Evolutionary conservation across 192 early-diverging fungal species (phyloP).

Genomic region (Mortierella claussenii): DNA sequence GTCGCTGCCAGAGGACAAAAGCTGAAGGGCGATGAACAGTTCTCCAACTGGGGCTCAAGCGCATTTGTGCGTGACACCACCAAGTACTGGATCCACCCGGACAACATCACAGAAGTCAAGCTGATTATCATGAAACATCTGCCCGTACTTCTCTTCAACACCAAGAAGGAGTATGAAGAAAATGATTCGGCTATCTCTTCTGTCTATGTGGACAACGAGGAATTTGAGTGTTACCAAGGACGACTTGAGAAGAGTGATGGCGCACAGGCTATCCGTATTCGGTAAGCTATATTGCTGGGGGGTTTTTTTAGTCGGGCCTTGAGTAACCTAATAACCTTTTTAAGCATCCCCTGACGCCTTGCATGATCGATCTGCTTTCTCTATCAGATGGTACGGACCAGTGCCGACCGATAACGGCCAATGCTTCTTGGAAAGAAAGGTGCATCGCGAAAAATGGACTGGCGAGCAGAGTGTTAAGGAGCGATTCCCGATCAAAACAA

Average conservation of each 20-base stretch:
- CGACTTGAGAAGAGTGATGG: slow-evolving; percentile 89
- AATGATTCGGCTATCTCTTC: slow-evolving; percentile 92
- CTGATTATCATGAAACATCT: slow-evolving; percentile 89
- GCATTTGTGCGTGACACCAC: slow-evolving; percentile 74
- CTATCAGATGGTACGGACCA: slow-evolving; percentile 85
- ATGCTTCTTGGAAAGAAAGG: slow-evolving; percentile 81
- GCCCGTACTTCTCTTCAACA: slow-evolving; percentile 90
- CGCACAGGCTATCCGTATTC: slow-evolving; percentile 90
- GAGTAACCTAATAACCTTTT: no score
- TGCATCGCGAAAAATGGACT: slow-evolving; percentile 51
- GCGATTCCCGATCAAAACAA: slow-evolving; percentile 94
- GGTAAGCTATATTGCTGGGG: slow-evolving; percentile 49
- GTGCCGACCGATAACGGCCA: slow-evolving; percentile 69
- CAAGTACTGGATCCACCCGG: slow-evolving; percentile 97
- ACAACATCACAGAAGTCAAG: slow-evolving; percentile 95
- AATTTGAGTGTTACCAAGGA: slow-evolving; percentile 89
- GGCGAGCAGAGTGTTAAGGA: slow-evolving; percentile 91
- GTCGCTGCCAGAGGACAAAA: slow-evolving; percentile 43
- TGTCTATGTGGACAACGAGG: slow-evolving; percentile 92
- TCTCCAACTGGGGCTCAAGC: slow-evolving; percentile 45
- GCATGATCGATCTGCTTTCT: background rate
- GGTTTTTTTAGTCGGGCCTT: no score
- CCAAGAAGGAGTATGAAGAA: slow-evolving; percentile 63
- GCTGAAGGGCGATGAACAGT: slow-evolving; percentile 26
- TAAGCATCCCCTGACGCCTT: background rate